A percentile compares a stretch with the other conserved stretches of the same genome.
These are phyloP conservation scores for Bipolaris oryzae DNA, from an alignment of 2,329 filamentous ascomycete genomes.

Conservation along the genomic window DNA sequence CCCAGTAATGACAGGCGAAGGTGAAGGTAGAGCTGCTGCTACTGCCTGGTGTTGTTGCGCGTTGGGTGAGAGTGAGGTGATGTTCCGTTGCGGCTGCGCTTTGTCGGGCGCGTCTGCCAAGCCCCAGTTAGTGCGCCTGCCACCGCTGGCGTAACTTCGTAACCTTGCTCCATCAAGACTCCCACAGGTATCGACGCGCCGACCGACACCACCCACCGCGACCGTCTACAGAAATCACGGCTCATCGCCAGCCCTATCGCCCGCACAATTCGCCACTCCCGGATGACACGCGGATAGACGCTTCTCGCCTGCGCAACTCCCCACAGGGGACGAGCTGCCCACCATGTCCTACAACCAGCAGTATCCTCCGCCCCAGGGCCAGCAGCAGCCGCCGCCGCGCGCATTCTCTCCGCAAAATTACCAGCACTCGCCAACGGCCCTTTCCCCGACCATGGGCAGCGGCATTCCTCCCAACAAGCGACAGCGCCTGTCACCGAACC, in stretches of 20 bases:
- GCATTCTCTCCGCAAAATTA: conserved; percentile 45
- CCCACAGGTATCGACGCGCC: conserved; percentile 25
- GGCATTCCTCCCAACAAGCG: conserved; percentile 72
- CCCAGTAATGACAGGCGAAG: conserved; percentile 1
- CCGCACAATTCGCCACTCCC: conserved; percentile 10
- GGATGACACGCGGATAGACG: conserved; percentile 35
- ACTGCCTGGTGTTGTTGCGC: conserved; percentile 2
- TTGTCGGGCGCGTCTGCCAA: conserved; percentile 40
- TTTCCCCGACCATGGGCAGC: conserved; percentile 53
- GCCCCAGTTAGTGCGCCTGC: conserved; percentile 26
- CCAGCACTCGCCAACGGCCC: conserved; percentile 59
- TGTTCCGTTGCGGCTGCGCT: conserved; percentile 19
- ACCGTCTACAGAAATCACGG: conserved; percentile 13
- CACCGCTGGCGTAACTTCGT: conserved; percentile 21
- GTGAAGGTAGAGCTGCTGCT: neutral
- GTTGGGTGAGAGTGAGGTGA: neutral
- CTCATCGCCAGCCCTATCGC: conserved; percentile 12
- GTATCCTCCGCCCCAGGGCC: conserved; percentile 29
- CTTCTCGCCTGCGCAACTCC: conserved; percentile 29
- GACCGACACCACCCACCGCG: conserved; percentile 12
- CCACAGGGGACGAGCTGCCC: conserved; percentile 35
- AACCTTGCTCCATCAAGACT: conserved; percentile 18
- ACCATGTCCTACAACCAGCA: conserved; percentile 45
- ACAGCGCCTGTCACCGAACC: conserved; percentile 70
- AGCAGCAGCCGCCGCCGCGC: conserved; percentile 48